Evolutionary conservation across 2,329 filamentous ascomycete genomes (phyloP), one percentile per base, ranked within the genome.

Genomic region (Cucurbitaria berberidis): DNA sequence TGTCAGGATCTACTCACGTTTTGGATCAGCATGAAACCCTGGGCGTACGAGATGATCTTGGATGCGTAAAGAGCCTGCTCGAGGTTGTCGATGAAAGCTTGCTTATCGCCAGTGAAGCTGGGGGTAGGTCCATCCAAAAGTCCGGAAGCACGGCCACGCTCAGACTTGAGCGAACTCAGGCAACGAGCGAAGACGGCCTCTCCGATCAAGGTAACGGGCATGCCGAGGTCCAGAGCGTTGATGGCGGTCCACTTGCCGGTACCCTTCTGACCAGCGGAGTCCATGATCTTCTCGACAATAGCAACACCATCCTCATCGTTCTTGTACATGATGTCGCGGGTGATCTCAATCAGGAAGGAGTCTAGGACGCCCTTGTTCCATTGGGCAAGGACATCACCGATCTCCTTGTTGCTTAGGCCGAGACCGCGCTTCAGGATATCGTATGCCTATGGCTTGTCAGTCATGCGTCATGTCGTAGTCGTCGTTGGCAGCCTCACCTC

Each of bases 11-110:
- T 21, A 78, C 87, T 80, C 80, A 93, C 91, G 82, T 96, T 89
- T 83, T 98, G 93, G 86, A 99, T 98, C 75, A 99, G 86, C 93
- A 98, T 98, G 87, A 99, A 99, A 77, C 95, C 95, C 83, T 99
- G 95, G 64, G 95, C 92, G 78, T 99, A 99, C 18, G 95, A 99
- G 81, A 99, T 97, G 77, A 99, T 99, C 90, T 99, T 99, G 74
- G 93, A 98, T 66, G 95, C 95, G 77, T 99, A 99, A 59, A 99
- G 87, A 67, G 93, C 95, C 84, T 99, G 95, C 85, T 99, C 95
- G 46, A 99, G 90, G 80, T 99, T 93, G 68, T 91, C 90, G 68
- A 99, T 87, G 86, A 98, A 96, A 78, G 92, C 86, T 78, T 91
- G 83, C 85, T 90, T 92, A 86, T 97, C 86, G 69, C 95, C 95